Evolutionary conservation across 2,329 filamentous ascomycete species (phyloP).

Genomic region (Xylaria sp.): DNA sequence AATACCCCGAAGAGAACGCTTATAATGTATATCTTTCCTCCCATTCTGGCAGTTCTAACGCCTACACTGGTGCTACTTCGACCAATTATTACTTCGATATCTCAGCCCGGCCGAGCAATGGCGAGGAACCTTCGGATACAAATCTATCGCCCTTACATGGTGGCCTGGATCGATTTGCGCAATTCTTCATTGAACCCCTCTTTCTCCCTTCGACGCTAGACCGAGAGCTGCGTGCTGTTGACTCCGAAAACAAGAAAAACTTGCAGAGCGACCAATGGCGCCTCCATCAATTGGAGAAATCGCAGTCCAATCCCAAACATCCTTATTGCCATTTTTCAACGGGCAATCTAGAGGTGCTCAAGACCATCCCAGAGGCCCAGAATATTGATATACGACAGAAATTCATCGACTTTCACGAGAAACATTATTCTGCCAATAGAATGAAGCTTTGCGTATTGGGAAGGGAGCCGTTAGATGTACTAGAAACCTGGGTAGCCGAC

Average conservation of each 20-base stretch:
- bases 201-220: slow-evolving; percentile 88
- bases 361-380: slow-evolving; percentile 79
- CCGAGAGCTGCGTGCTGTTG: slow-evolving; percentile 86
- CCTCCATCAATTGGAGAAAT: slow-evolving; percentile 86
- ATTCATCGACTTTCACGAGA: slow-evolving; percentile 91
- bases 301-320: slow-evolving; percentile 85
- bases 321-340: slow-evolving; percentile 94
- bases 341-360: slow-evolving; percentile 85
- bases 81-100: slow-evolving; percentile 99
- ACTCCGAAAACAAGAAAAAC: slow-evolving; percentile 98
- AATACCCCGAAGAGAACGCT: slow-evolving; percentile 95
- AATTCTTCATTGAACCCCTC: slow-evolving; percentile 90
- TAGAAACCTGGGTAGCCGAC: slow-evolving; percentile 85
- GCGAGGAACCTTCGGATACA: slow-evolving; percentile 63
- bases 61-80: slow-evolving; percentile 90
- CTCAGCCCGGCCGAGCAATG: slow-evolving; percentile 77
- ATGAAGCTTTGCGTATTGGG: slow-evolving; percentile 94
- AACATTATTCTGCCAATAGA: slow-evolving; percentile 89
- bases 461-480: slow-evolving; percentile 80
- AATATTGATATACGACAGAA: slow-evolving; percentile 88
- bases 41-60: slow-evolving; percentile 92
- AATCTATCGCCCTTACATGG: slow-evolving; percentile 75
- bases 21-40: slow-evolving; percentile 93
- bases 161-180: slow-evolving; percentile 88
- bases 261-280: slow-evolving; percentile 91